Percentiles rank a stretch among this genome's conserved stretches.
Evolutionary conservation across 805 yeast genomes (phyloP).

Genomic region (Pichia cephalocereana): DNA sequence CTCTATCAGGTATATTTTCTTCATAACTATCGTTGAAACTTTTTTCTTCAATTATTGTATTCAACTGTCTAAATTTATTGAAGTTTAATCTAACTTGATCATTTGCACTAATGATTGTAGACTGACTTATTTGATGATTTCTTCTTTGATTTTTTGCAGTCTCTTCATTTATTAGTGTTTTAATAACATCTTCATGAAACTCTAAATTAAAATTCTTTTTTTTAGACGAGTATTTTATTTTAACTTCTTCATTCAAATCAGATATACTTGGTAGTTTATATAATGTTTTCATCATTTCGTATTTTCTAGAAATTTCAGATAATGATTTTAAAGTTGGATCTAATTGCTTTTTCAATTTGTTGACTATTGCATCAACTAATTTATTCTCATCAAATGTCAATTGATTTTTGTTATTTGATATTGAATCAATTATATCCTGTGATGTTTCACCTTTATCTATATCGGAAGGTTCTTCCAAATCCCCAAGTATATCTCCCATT

Average conservation of each 20-base stretch:
- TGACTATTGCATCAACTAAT: conserved; percentile 6
- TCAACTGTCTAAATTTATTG: conserved; percentile 8
- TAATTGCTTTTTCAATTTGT: conserved; percentile 15
- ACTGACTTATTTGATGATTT: background rate
- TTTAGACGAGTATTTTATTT: conserved; percentile 1
- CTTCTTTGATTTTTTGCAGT: background rate
- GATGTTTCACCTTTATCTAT: too few relatives aligned
- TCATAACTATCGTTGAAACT: background rate
- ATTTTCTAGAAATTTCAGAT: conserved; percentile 16
- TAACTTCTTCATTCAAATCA: conserved; percentile 12
- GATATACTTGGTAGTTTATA: conserved; percentile 23
- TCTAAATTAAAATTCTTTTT: conserved; percentile 6
- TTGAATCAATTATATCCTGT: background rate
- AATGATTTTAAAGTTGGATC: conserved; percentile 16
- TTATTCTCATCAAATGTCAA: background rate
- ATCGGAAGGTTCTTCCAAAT: background rate
- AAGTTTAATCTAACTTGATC: conserved; percentile 10
- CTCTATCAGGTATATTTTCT: background rate
- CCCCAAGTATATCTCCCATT: conserved; percentile 1
- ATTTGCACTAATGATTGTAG: background rate
- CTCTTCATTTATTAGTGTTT: conserved; percentile 5
- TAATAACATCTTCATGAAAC: conserved; percentile 8
- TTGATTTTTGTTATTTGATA: background rate
- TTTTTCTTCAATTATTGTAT: conserved; percentile 9
- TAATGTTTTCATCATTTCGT: conserved; percentile 16